Conservation (phyloP, 2,329 filamentous ascomycete genomes). For the Fusarium musae region DNA sequence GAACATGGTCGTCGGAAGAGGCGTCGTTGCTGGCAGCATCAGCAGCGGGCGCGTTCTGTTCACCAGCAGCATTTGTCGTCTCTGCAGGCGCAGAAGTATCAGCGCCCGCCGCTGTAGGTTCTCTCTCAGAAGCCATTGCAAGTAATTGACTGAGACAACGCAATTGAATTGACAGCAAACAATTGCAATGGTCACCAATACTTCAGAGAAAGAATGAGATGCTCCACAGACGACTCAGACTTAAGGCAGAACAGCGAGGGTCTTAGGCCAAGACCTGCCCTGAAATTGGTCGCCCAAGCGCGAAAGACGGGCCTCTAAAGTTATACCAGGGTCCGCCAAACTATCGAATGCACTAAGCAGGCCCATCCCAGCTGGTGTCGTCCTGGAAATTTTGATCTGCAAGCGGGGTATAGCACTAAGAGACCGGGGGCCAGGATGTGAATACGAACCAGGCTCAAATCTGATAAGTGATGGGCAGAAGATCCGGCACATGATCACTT, state of each 20-base stretch:
- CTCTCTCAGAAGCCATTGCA: conserved; percentile 4
- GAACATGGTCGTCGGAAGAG: conserved; percentile 28
- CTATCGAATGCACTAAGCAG: conserved; percentile 1
- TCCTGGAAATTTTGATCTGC: conserved; percentile 19
- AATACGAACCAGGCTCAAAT: conserved; percentile 1
- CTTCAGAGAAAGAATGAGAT: neutral
- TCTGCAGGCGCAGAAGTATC: neutral
- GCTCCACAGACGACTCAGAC: neutral
- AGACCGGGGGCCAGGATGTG: neutral
- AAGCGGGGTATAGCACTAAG: conserved; percentile 20
- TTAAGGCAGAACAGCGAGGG: neutral
- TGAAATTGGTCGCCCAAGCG: neutral
- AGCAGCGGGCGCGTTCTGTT: neutral
- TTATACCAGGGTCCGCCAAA: conserved; percentile 16
- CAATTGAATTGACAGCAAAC: neutral
- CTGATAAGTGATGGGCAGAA: conserved; percentile 12
- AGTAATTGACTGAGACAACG: too few species aligned
- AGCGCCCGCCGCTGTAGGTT: neutral
- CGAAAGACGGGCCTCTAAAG: neutral
- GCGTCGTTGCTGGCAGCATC: conserved; percentile 21
- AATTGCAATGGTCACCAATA: neutral
- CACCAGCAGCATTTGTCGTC: neutral
- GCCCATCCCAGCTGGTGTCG: neutral
- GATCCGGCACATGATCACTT: conserved; percentile 9
- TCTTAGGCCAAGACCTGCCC: neutral